Evolutionary conservation across 768 basidiomycete species (phyloP).

Genomic region (Termitomyces sp.): DNA sequence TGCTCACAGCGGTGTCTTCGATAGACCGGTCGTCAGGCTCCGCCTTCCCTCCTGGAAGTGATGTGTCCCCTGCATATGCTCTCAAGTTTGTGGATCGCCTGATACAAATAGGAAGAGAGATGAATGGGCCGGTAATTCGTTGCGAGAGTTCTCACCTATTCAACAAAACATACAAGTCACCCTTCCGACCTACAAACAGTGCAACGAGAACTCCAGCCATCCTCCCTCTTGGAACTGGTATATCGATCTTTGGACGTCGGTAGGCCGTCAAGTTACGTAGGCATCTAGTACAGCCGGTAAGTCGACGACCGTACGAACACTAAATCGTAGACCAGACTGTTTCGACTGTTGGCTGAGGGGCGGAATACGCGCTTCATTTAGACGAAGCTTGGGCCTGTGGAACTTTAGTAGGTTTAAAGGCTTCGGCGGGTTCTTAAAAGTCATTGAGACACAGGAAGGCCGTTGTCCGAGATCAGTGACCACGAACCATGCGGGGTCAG

Average conservation of each 20-base stretch:
- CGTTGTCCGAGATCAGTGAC: background rate
- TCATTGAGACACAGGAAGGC: constrained; percentile 7
- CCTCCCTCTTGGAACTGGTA: constrained; percentile 48
- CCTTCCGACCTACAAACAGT: constrained; percentile 76
- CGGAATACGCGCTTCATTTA: constrained; percentile 37
- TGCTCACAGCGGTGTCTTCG: constrained; percentile 77
- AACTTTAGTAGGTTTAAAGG: constrained; percentile 38
- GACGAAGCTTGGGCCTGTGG: constrained; percentile 37
- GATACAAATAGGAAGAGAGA: background rate
- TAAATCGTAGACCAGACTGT: constrained; percentile 18
- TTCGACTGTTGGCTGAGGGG: constrained; percentile 46
- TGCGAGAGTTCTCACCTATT: constrained; percentile 48
- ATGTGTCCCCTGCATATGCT: constrained; percentile 84
- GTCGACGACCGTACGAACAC: background rate
- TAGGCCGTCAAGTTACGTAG: constrained; percentile 49
- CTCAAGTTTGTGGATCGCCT: constrained; percentile 72
- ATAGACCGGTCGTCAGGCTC: constrained; percentile 61
- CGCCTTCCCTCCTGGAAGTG: constrained; percentile 80
- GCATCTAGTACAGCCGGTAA: constrained; percentile 34
- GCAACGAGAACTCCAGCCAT: constrained; percentile 79
- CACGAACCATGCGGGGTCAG: background rate
- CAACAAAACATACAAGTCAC: constrained; percentile 83
- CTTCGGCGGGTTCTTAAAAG: constrained; percentile 15
- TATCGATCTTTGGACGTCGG: constrained; percentile 29
- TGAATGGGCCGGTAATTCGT: background rate